These are phyloP conservation scores for Knoxdaviesia proteae DNA, from an alignment of 2,329 filamentous ascomycete species.

Conservation along the genomic window DNA sequence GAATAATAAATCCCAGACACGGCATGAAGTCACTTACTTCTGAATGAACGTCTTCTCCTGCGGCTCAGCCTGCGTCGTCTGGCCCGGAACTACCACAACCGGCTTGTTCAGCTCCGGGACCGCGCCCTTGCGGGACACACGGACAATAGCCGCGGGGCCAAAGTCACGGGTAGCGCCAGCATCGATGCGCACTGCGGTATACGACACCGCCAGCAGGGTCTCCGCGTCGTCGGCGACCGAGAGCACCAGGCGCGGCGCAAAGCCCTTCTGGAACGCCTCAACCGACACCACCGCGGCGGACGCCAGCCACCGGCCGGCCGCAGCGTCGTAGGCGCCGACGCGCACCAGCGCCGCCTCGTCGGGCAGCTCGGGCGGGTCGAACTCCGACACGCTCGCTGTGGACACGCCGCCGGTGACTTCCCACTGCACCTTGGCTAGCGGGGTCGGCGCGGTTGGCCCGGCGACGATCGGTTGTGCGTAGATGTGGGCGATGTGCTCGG, in stretches of 20 bases:
- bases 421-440: conserved; percentile 38
- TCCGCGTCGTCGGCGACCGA: conserved; percentile 22
- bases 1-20: background rate
- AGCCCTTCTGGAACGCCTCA: conserved; percentile 40
- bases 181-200: conserved; percentile 37
- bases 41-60: conserved; percentile 46
- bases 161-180: conserved; percentile 45
- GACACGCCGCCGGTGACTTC: conserved; percentile 19
- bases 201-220: conserved; percentile 25
- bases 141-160: conserved; percentile 34
- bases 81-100: conserved; percentile 37
- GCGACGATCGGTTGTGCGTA: conserved; percentile 29
- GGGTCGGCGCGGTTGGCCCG: conserved; percentile 10
- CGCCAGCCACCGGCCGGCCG: conserved; percentile 25
- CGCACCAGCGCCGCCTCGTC: conserved; percentile 27
- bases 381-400: conserved; percentile 27
- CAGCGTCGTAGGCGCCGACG: conserved; percentile 33
- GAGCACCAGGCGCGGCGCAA: conserved; percentile 33
- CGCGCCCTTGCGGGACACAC: conserved; percentile 25
- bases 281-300: conserved; percentile 33
- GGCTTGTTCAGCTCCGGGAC: conserved; percentile 42
- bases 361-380: conserved; percentile 33
- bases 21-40: conserved; percentile 27
- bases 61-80: conserved; percentile 32
- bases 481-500: conserved; percentile 25